These are phyloP conservation scores for Patellaria atrata DNA, from an alignment of 495 filamentous ascomycete genomes.

Conservation along the genomic window DNA sequence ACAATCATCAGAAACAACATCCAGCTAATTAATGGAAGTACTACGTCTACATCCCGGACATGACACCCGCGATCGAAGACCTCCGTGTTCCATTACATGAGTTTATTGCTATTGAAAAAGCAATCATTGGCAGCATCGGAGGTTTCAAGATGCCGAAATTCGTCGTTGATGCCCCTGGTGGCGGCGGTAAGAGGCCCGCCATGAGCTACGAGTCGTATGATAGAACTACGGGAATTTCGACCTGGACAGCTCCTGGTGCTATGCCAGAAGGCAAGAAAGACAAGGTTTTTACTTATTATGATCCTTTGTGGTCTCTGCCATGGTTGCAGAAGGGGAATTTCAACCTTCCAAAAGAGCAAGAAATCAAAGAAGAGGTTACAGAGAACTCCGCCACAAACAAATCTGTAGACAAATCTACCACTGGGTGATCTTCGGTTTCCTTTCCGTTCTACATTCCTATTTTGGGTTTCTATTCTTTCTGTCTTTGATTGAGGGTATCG, in stretches of 20 bases:
- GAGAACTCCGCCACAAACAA: too few species aligned
- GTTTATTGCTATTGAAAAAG: slow-evolving; percentile 38
- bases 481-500: too few species aligned
- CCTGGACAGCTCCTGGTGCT: slow-evolving; percentile 39
- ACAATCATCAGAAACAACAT: neutral
- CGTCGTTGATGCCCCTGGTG: slow-evolving; percentile 46
- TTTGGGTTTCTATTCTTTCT: too few species aligned
- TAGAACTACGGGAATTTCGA: slow-evolving; percentile 33
- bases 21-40: slow-evolving; percentile 21
- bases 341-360: too few species aligned
- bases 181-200: slow-evolving; percentile 45
- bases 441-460: too few species aligned
- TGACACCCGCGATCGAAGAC: slow-evolving; percentile 42
- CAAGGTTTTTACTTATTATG: slow-evolving; percentile 41
- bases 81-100: slow-evolving; percentile 44
- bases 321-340: too few species aligned
- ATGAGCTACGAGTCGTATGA: slow-evolving; percentile 38
- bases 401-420: too few species aligned
- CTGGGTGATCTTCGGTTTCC: too few species aligned
- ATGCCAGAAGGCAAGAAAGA: slow-evolving; percentile 32
- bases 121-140: slow-evolving; percentile 41
- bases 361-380: too few species aligned
- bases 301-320: too few species aligned
- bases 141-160: slow-evolving; percentile 46
- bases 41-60: slow-evolving; percentile 46